Evolutionary conservation across 192 early-diverging fungal genomes (phyloP), one percentile per base, ranked within the genome.

Genomic region (Backusella macrospora): DNA sequence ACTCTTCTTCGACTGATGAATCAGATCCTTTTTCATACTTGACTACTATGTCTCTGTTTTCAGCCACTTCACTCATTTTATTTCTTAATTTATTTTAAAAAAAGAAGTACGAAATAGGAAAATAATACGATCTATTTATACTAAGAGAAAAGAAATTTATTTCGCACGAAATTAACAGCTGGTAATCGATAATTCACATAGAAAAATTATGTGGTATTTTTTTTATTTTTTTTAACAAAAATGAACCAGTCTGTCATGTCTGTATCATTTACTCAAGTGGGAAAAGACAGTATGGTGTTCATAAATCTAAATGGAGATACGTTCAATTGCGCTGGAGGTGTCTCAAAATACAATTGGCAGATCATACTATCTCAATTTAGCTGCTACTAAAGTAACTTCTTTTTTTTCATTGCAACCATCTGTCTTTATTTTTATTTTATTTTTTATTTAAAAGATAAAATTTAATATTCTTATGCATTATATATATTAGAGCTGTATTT

Each of bases 121-220:
- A 34, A 34, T 34, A 55, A 23, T 23, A 16, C 21, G 18, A 55
- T 12, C 18, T 55, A 12, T 55, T 23, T 55, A 55, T 55, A 55
- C n/a, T 26, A 9, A 55, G 10, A 23, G 49, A 26, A 6, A 12
- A 12, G 49, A 55, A 55, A 23, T 55, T 23, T 55, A 55, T 23
- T 55, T 55, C 49, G 49, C 49, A 55, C 49, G 49, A 55, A 55
- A 21, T 55, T 34, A 55, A 55, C 18, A 26, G 49, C 23, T 55
- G 18, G 49, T 55, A 55, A 55, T 55, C 49, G 49, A 55, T 18
- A 55, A 55, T 55, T 55, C 49, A 12, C 49, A 55, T 23, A 18
- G 12, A 55, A 55, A 21, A 55, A 21, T n/a, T 55, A 55, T 55
- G 18, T 34, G 29, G 29, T 34, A 34, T 34, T 2, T 34, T 34